These are phyloP conservation scores for Pontederia crassipes DNA, from an alignment of 176 grass and related monocot species.

Conservation along the genomic window DNA sequence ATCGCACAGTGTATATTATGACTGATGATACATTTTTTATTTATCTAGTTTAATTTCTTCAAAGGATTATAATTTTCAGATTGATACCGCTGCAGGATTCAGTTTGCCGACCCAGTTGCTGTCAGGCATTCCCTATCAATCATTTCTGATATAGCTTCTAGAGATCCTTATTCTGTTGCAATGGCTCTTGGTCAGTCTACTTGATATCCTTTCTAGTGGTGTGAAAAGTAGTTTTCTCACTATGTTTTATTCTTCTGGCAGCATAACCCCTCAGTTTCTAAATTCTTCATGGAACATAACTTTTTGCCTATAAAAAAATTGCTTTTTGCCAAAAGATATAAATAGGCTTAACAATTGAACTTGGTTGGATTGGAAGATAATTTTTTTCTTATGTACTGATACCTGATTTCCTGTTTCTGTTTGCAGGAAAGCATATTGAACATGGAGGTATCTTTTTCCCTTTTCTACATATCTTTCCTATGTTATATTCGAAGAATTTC, in stretches of 20 bases:
- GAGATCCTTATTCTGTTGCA: slow-evolving; percentile 93
- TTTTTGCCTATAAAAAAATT: too few species aligned
- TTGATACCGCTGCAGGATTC: slow-evolving; percentile 56
- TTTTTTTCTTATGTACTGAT: slow-evolving; percentile 1
- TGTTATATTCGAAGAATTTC: not conserved
- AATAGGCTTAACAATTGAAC: too few species aligned
- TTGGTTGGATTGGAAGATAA: not conserved
- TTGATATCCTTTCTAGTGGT: slow-evolving; percentile 12
- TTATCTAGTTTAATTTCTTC: not conserved
- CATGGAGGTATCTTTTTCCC: slow-evolving; percentile 47
- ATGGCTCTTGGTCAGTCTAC: slow-evolving; percentile 81
- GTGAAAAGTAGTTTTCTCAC: too few species aligned
- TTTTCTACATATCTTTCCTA: slow-evolving; percentile 20
- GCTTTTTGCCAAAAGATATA: too few species aligned
- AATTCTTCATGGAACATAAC: too few species aligned
- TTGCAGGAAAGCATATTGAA: slow-evolving; percentile 77
- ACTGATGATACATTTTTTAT: too few species aligned
- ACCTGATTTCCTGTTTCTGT: slow-evolving; percentile 31
- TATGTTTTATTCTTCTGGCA: too few species aligned
- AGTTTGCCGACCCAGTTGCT: slow-evolving; percentile 93
- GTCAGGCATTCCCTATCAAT: slow-evolving; percentile 88
- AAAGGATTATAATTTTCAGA: not conserved
- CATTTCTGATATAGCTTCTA: slow-evolving; percentile 79
- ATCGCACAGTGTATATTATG: too few species aligned
- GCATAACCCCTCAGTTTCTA: not conserved